These are phyloP conservation scores for Myxozyma geophila DNA, from an alignment of 805 yeast genomes.

Conservation along the genomic window DNA sequence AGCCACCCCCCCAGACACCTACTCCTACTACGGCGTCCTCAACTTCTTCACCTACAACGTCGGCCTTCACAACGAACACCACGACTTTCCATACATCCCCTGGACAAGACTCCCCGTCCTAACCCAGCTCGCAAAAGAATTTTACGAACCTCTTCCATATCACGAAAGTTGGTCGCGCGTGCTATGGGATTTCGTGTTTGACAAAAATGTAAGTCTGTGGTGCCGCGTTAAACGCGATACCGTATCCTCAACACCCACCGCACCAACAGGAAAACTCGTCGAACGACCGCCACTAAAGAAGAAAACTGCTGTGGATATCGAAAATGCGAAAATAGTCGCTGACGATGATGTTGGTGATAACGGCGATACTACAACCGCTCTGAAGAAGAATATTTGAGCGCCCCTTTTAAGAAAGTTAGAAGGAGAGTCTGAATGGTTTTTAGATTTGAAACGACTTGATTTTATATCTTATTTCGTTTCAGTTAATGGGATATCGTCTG, in stretches of 20 bases:
- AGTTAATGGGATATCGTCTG: not conserved
- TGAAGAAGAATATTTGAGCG: not conserved
- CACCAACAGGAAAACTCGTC: not conserved
- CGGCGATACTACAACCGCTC: constrained; percentile 6
- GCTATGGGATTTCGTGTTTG: constrained; percentile 69
- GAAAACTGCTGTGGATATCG: not conserved
- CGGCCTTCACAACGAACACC: constrained; percentile 93
- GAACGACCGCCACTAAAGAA: not conserved
- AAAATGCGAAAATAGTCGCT: constrained; percentile 10
- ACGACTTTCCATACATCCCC: constrained; percentile 91
- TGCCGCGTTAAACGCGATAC: constrained; percentile 73
- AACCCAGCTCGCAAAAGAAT: constrained; percentile 72
- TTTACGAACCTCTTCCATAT: constrained; percentile 76
- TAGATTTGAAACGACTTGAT: too few species aligned
- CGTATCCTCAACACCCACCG: constrained; percentile 11
- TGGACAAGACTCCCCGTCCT: constrained; percentile 79
- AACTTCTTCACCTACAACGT: constrained; percentile 87
- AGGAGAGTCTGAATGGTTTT: too few species aligned
- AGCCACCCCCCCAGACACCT: constrained; percentile 73
- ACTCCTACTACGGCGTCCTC: constrained; percentile 82
- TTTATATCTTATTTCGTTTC: not conserved
- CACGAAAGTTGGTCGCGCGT: constrained; percentile 82
- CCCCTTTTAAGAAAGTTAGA: too few species aligned
- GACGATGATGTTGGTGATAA: constrained; percentile 28
- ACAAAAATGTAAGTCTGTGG: constrained; percentile 71